phyloP scores from a whole-genome alignment of 768 basidiomycete species.

The Leccinum uliginosum region DNA sequence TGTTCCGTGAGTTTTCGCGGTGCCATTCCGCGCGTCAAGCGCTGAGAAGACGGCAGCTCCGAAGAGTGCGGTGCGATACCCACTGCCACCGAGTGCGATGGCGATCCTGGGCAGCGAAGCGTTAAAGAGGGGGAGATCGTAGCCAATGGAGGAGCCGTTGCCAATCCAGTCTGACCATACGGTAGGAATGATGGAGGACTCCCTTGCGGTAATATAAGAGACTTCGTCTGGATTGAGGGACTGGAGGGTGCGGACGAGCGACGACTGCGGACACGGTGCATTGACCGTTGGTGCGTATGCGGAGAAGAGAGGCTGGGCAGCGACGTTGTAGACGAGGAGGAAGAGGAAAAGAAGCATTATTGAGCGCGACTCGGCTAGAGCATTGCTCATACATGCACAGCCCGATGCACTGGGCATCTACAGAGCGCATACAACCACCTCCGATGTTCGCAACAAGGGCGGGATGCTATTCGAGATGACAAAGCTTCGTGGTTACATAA shows the following conservation, averaged over 20 bases:
- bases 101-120: slow-evolving; percentile 49
- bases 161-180: slow-evolving; percentile 62
- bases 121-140: slow-evolving; percentile 42
- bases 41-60: slow-evolving; percentile 57
- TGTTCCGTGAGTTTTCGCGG: slow-evolving; percentile 53
- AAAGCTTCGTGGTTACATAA: slow-evolving; percentile 35
- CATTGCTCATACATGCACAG: neutral
- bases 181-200: slow-evolving; percentile 35
- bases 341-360: neutral
- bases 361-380: slow-evolving; percentile 4
- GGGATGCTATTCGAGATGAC: slow-evolving; percentile 22
- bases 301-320: slow-evolving; percentile 24
- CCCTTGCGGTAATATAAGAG: slow-evolving; percentile 43
- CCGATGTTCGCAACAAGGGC: neutral
- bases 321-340: neutral
- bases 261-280: slow-evolving; percentile 48
- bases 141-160: slow-evolving; percentile 49
- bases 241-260: slow-evolving; percentile 56
- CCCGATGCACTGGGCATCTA: neutral
- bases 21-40: slow-evolving; percentile 57
- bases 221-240: slow-evolving; percentile 45
- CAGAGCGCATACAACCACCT: neutral
- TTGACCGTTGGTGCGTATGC: slow-evolving; percentile 52
- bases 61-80: slow-evolving; percentile 62
- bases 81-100: slow-evolving; percentile 68